Conservation (phyloP, 192 early-diverging fungal species). For the Radiomyces spectabilis region DNA sequence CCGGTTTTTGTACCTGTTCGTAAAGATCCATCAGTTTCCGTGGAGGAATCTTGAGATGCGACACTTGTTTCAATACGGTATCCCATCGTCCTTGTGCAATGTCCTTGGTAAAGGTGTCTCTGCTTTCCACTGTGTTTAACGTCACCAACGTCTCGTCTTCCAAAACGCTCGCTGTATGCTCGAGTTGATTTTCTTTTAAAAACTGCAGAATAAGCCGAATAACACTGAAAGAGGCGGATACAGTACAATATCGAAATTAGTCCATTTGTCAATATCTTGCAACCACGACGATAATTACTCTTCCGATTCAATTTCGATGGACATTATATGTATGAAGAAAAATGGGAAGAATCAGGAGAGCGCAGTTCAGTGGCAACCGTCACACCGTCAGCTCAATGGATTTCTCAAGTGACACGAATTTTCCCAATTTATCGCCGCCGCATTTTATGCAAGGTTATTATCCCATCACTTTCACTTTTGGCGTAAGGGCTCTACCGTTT, state of each 20-base stretch:
- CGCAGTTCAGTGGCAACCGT: too few relatives aligned
- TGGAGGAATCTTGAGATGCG: constrained; percentile 63
- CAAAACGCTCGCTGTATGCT: constrained; percentile 59
- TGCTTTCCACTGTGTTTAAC: constrained; percentile 81
- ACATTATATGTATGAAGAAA: constrained; percentile 8
- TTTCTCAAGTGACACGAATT: too few relatives aligned
- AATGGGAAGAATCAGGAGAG: constrained; percentile 11
- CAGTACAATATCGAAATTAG: background rate
- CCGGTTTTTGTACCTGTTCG: constrained; percentile 57
- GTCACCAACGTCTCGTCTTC: constrained; percentile 74
- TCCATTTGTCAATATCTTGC: background rate
- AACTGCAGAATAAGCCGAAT: constrained; percentile 92
- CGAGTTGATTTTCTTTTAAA: constrained; percentile 82
- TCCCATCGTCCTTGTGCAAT: constrained; percentile 86
- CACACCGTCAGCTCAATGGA: too few relatives aligned
- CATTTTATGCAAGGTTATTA: too few relatives aligned
- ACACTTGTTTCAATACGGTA: constrained; percentile 68
- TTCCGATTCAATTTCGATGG: constrained; percentile 27
- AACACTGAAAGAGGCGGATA: constrained; percentile 39
- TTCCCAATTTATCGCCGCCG: too few relatives aligned
- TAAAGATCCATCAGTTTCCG: constrained; percentile 80
- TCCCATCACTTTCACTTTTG: too few relatives aligned
- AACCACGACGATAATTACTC: constrained; percentile 12
- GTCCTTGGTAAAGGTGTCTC: constrained; percentile 63
- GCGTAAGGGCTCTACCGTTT: too few relatives aligned